These are phyloP conservation scores for Monosporascus sp. DNA, from an alignment of 2,329 filamentous ascomycete species.

Conservation along the genomic window DNA sequence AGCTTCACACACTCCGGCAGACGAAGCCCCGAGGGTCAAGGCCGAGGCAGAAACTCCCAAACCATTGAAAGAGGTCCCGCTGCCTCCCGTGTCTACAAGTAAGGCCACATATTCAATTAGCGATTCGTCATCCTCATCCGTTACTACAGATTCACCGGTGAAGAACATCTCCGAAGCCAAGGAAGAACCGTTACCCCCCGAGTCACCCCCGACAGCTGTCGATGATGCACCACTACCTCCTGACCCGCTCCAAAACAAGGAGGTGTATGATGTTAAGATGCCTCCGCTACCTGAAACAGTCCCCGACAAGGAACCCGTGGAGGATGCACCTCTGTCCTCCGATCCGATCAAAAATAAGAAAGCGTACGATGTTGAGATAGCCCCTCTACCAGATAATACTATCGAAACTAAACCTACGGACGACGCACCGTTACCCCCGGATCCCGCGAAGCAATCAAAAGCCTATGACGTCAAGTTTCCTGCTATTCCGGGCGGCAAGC, in stretches of 20 bases:
- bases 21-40: constrained; percentile 31
- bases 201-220: constrained; percentile 20
- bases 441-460: constrained; percentile 28
- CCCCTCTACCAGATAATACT: constrained; percentile 30
- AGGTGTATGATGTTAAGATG: constrained; percentile 21
- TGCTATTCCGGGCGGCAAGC: constrained; percentile 18
- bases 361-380: constrained; percentile 27
- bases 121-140: constrained; percentile 49
- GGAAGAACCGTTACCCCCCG: constrained; percentile 28
- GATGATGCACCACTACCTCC: constrained; percentile 38
- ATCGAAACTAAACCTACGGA: constrained; percentile 17
- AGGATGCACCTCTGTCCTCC: constrained; percentile 38
- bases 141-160: constrained; percentile 28
- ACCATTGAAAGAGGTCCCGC: constrained; percentile 26
- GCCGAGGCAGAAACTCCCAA: constrained; percentile 30
- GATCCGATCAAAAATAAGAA: constrained; percentile 29
- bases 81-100: constrained; percentile 53
- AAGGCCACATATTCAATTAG: constrained; percentile 45
- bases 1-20: constrained; percentile 14
- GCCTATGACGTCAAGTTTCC: constrained; percentile 22
- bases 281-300: constrained; percentile 19
- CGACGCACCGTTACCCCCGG: constrained; percentile 37
- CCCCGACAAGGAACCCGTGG: constrained; percentile 19
- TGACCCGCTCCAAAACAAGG: constrained; percentile 34
- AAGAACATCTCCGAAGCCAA: constrained; percentile 15